These are phyloP conservation scores for Tuber melanosporum DNA, from an alignment of 495 filamentous ascomycete species.

Conservation along the genomic window DNA sequence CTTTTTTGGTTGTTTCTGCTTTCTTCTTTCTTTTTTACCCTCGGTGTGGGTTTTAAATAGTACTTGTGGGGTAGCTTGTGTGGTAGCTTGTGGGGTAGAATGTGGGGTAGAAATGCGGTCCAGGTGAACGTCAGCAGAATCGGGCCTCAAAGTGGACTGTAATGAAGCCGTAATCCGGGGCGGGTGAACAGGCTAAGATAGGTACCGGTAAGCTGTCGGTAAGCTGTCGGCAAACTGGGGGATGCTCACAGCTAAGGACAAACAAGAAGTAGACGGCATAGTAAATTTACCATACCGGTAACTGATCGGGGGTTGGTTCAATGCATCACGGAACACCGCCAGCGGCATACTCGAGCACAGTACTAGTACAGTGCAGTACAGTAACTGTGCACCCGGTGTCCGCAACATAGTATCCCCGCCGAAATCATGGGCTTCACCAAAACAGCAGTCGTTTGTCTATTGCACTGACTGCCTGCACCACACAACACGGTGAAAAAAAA, in stretches of 20 bases:
- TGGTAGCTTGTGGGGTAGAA: background rate
- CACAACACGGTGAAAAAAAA: background rate
- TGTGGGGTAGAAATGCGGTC: background rate
- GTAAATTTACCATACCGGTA: background rate
- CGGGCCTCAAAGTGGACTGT: background rate
- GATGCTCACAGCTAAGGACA: background rate
- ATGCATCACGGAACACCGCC: background rate
- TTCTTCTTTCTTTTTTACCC: background rate
- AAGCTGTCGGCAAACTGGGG: background rate
- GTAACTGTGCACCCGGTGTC: too few relatives aligned
- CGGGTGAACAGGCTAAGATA: background rate
- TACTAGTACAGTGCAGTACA: too few relatives aligned
- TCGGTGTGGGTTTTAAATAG: background rate
- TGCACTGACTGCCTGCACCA: background rate
- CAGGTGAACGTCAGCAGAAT: background rate
- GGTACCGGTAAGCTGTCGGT: background rate
- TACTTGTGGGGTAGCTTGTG: background rate
- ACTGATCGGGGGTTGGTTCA: background rate
- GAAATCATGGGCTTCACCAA: background rate
- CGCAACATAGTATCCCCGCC: background rate
- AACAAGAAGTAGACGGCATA: background rate
- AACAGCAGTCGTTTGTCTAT: background rate
- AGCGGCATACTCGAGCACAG: background rate
- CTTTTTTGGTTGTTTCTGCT: background rate
- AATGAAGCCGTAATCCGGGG: background rate